These are phyloP conservation scores for Colletotrichum sp. DNA, from an alignment of 2,329 filamentous ascomycete genomes.

Conservation along the genomic window DNA sequence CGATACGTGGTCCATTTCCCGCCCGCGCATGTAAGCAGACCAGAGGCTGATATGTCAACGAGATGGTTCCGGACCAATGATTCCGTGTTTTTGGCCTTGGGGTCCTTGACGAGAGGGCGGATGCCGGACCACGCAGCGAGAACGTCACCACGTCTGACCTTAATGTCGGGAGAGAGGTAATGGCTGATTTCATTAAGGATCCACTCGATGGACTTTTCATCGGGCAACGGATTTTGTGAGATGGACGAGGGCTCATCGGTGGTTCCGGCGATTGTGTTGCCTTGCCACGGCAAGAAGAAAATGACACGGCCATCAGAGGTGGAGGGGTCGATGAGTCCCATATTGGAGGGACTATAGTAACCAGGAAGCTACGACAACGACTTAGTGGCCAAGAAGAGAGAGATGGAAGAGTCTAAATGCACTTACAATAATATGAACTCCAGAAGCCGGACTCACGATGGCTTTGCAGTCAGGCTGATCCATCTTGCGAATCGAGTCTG, in stretches of 20 bases:
- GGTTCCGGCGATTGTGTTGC: conserved; percentile 89
- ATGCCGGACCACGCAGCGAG: conserved; percentile 91
- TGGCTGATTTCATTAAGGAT: conserved; percentile 83
- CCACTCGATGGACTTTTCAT: conserved; percentile 87
- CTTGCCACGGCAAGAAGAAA: conserved; percentile 94
- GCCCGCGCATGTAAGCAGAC: conserved; percentile 83
- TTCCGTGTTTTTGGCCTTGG: conserved; percentile 84
- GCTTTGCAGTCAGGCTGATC: conserved; percentile 75
- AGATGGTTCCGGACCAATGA: conserved; percentile 88
- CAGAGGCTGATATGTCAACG: conserved; percentile 78
- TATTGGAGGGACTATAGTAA: conserved; percentile 84
- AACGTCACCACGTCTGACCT: conserved; percentile 84
- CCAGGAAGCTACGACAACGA: conserved; percentile 64
- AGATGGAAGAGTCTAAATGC: not conserved
- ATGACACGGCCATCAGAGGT: conserved; percentile 90
- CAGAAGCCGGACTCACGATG: conserved; percentile 85
- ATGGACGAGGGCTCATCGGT: conserved; percentile 81
- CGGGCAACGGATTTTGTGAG: conserved; percentile 74
- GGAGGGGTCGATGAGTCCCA: conserved; percentile 86
- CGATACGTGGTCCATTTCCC: conserved; percentile 95
- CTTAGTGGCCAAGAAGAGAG: not conserved
- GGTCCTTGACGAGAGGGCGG: conserved; percentile 83
- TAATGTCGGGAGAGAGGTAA: conserved; percentile 85
- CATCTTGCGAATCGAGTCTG: conserved; percentile 84
- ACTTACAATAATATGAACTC: conserved; percentile 75